Evolutionary conservation across 2,329 filamentous ascomycete species (phyloP).

Genomic region (Penicillium concentricum): DNA sequence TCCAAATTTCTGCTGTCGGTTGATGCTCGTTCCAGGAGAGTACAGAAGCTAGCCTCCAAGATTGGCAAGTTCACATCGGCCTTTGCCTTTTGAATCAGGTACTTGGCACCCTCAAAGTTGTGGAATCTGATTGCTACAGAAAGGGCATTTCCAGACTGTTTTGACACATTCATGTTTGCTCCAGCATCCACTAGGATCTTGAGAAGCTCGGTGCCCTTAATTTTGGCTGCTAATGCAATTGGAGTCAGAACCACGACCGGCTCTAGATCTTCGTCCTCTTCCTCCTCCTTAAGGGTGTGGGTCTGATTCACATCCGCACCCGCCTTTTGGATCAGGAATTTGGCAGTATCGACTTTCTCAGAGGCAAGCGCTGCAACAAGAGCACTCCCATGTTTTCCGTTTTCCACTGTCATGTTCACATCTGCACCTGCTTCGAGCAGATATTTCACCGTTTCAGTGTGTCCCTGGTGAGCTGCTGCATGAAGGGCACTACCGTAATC

Average conservation of each 20-base stretch:
- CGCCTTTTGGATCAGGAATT: slow-evolving; percentile 7
- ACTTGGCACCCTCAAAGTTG: background rate
- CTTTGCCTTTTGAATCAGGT: background rate
- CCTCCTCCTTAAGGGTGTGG: background rate
- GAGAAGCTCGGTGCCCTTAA: background rate
- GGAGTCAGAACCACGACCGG: background rate
- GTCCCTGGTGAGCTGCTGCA: background rate
- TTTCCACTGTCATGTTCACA: background rate
- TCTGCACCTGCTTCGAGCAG: slow-evolving; percentile 11
- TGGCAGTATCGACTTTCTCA: background rate
- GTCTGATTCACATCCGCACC: slow-evolving; percentile 11
- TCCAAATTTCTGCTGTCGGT: background rate
- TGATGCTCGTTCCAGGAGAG: background rate
- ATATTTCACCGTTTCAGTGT: slow-evolving; percentile 4
- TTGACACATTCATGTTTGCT: background rate
- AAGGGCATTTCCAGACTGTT: background rate
- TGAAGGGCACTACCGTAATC: slow-evolving; percentile 4
- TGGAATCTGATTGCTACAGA: background rate
- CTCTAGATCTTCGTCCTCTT: background rate
- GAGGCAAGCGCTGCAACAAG: background rate
- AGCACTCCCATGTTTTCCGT: background rate
- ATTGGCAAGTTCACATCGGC: background rate
- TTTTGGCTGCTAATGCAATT: background rate
- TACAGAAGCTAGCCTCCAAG: background rate
- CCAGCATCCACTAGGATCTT: background rate